A percentile compares a stretch with the other conserved stretches of the same genome.
Conservation (phyloP, 208 protist species). For the Wallacemonas sp. region DNA sequence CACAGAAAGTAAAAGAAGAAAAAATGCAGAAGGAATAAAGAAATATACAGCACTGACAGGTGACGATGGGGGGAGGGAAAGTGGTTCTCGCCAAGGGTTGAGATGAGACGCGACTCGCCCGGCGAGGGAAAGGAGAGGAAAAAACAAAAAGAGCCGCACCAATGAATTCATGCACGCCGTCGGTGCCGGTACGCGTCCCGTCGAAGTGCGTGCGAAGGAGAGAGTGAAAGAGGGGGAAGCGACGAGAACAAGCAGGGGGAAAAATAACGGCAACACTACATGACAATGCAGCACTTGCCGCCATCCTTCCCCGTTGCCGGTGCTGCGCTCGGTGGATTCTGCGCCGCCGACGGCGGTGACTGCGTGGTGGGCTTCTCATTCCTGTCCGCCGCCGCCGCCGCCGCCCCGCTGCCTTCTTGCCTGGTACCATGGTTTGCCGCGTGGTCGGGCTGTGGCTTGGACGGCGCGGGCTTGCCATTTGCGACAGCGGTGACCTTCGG, state of each 20-base stretch:
- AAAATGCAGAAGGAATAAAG: neutral
- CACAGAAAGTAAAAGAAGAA: neutral
- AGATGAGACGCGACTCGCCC: too few species aligned
- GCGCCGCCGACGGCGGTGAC: neutral
- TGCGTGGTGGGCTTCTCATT: neutral
- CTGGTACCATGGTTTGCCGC: neutral
- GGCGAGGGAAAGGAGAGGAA: neutral
- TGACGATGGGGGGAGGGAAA: neutral
- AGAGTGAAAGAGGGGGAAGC: neutral
- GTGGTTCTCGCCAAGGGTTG: too few species aligned
- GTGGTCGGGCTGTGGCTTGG: neutral
- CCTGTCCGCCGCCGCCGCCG: neutral
- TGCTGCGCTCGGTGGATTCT: neutral
- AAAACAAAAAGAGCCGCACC: neutral
- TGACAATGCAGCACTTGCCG: constrained; percentile 25
- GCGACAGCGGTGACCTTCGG: neutral
- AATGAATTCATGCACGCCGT: neutral
- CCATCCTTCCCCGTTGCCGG: constrained; percentile 2
- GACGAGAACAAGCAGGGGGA: constrained; percentile 3
- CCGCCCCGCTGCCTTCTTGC: neutral
- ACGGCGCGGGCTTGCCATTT: neutral
- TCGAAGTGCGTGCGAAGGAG: too few species aligned
- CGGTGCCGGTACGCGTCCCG: too few species aligned
- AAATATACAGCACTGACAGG: neutral
- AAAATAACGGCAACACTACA: constrained; percentile 17